A percentile compares a stretch with the other conserved stretches of the same genome.
Evolutionary conservation across 345 rosid species (phyloP).

Genomic region (Aethionema arabicum): DNA sequence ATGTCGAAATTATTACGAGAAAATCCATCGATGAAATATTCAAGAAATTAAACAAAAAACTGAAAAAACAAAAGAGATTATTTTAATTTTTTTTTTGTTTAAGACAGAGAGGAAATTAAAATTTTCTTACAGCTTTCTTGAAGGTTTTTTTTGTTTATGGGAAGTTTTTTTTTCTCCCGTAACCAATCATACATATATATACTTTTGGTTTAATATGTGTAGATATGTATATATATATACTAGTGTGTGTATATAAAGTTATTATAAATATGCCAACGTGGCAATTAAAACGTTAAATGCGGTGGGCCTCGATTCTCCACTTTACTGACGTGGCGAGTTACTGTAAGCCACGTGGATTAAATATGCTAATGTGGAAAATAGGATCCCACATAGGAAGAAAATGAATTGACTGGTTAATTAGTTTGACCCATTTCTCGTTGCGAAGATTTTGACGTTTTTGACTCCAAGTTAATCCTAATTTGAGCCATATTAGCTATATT

Average conservation of each 20-base stretch:
- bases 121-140: constrained; percentile 10
- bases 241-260: background rate
- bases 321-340: background rate
- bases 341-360: background rate
- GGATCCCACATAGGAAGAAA: constrained; percentile 2
- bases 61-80: constrained; percentile 19
- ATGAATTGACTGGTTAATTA: constrained; percentile 26
- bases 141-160: constrained; percentile 25
- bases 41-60: constrained; percentile 15
- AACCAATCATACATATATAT: constrained; percentile 32
- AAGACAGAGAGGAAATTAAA: constrained; percentile 26
- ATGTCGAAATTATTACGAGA: constrained; percentile 21
- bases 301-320: background rate
- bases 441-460: constrained; percentile 31
- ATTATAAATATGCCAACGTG: constrained; percentile 22
- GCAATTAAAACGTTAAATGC: constrained; percentile 12
- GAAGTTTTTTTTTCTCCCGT: constrained; percentile 29
- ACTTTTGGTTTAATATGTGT: constrained; percentile 13
- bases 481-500: constrained; percentile 30
- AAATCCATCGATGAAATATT: constrained; percentile 30
- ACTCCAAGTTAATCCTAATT: constrained; percentile 24
- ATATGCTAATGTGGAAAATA: constrained; percentile 12
- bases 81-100: constrained; percentile 26
- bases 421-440: constrained; percentile 33
- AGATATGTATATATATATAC: background rate